Base-by-base conservation (phyloP, 495 filamentous ascomycete genomes). In the Lophiostoma macrostomum region DNA sequence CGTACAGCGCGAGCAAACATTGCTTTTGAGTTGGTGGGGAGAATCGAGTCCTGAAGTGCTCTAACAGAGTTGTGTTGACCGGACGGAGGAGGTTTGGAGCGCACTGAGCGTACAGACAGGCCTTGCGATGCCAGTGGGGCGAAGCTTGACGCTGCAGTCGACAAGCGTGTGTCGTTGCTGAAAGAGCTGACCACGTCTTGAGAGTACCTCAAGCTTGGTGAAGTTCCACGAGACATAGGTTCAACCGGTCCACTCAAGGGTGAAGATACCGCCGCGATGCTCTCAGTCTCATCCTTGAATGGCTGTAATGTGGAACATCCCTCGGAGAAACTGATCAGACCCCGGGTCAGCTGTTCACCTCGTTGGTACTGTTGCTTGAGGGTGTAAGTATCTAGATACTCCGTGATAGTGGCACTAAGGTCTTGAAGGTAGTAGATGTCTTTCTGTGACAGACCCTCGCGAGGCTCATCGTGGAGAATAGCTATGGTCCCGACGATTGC, bases 1-100 rank as follows among this genome's bases (percentile, higher is more conserved):
- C n/a, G n/a, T n/a, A n/a, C n/a, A n/a, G n/a, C n/a, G n/a, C n/a
- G n/a, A n/a, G n/a, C n/a, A n/a, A n/a, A n/a, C n/a, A n/a, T n/a
- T n/a, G n/a, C n/a, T n/a, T 20, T 40, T 12, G 48, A 41, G 27
- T 52, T 29, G 13, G 28, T 11, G n/a, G 48, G 48, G 5, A 52
- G 20, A 11, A 58, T 53, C 10, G 20, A 46, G n/a, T 58, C 55
- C 24, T 58, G 55, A 0, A 58, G 40, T 5, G 55, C 40, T 1
- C 30, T 28, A 4, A 58, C 13, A 2, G 38, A 32, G 3, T n/a
- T 39, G n/a, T 46, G 8, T 31, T 16, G 28, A 5, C 8, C 23
- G 3, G 27, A n/a, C n/a, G 13, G 23, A 14, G 12, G 18, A 8
- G 7, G 7, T 38, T 38, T 18, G 38, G 5, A n/a, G n/a, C n/a